Evolutionary conservation across 208 protist genomes (phyloP).

Genomic region (Trypanosoma cruzi): DNA sequence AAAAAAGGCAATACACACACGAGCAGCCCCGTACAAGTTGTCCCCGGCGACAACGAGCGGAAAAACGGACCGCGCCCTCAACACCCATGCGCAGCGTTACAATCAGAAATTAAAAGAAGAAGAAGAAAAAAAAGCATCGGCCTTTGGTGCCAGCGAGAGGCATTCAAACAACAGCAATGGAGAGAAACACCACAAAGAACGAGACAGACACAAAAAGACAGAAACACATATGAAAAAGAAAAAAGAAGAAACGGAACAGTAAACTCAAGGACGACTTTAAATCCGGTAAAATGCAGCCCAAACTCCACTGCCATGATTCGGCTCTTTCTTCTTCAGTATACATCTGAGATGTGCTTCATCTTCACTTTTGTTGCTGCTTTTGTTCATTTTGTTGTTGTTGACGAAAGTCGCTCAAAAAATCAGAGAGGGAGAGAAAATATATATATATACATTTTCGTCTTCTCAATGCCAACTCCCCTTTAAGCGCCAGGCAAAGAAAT

Average conservation of each 20-base stretch:
- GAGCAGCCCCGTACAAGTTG: not conserved
- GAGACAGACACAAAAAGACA: slow-evolving; percentile 14
- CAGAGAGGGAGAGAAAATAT: not conserved
- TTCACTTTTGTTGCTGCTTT: not conserved
- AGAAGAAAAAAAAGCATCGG: not conserved
- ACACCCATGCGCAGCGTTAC: not conserved
- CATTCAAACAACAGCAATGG: not conserved
- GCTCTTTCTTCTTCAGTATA: not conserved
- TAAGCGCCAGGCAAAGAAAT: no score
- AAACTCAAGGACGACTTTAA: not conserved
- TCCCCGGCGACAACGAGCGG: not conserved
- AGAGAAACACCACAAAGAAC: slow-evolving; percentile 2
- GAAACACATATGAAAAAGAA: slow-evolving; percentile 16
- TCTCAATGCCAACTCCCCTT: no score
- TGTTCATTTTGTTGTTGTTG: no score
- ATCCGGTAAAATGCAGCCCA: not conserved
- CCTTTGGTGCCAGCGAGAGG: not conserved
- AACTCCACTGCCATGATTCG: not conserved
- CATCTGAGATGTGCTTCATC: not conserved
- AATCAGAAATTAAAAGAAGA: no score
- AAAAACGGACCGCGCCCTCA: not conserved
- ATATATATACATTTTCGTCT: no score
- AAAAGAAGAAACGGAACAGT: not conserved
- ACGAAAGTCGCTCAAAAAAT: not conserved
- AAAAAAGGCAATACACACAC: not conserved